Percentiles rank a stretch among this genome's conserved stretches.
These are phyloP conservation scores for Solanum etuberosum DNA, from an alignment of 257 asterid species.

Conservation along the genomic window DNA sequence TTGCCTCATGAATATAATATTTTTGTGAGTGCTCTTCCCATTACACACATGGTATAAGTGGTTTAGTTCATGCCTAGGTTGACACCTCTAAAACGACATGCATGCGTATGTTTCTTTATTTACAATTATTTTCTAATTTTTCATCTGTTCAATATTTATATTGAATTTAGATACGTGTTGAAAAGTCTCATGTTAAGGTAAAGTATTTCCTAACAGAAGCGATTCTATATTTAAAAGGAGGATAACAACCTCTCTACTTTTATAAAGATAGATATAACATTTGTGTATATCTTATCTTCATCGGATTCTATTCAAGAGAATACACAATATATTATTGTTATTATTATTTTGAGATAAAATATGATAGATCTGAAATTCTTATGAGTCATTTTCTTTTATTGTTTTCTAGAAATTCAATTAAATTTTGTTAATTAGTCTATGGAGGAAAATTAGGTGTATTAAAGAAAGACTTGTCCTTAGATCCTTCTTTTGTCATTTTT, in stretches of 20 bases:
- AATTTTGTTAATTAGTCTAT: neutral
- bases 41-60: neutral
- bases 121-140: neutral
- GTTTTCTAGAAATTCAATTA: neutral
- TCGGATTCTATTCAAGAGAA: neutral
- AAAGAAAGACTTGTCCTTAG: neutral
- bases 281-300: neutral
- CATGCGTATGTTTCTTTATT: neutral
- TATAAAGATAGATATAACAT: neutral
- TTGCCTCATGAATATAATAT: neutral
- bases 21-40: neutral
- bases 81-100: neutral
- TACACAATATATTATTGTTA: neutral
- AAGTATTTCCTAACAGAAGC: rapidly evolving
- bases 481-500: neutral
- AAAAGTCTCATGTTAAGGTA: neutral
- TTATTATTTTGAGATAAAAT: neutral
- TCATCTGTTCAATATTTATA: rapidly evolving
- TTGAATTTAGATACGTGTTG: rapidly evolving
- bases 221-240: neutral
- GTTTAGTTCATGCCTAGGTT: neutral
- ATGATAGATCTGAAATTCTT: neutral
- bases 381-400: neutral
- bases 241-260: neutral
- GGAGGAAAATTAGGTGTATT: neutral